A percentile compares a stretch with the other conserved stretches of the same genome.
Conservation (phyloP, 2,329 filamentous ascomycete genomes). For the Fusarium secorum region DNA sequence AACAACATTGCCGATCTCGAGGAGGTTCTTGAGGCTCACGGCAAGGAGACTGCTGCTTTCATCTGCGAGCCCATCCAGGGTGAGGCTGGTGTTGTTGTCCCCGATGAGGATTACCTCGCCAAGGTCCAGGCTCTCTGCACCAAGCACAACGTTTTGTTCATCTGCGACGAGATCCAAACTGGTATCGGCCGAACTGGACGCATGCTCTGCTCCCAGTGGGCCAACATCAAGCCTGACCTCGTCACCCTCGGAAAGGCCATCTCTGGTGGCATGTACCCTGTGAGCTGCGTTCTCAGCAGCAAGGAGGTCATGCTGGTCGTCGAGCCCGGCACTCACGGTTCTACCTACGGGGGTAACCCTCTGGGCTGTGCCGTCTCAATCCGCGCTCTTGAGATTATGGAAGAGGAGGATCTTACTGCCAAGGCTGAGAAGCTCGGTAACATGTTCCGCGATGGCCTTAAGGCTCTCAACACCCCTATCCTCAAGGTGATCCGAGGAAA, state of each 20-base stretch:
- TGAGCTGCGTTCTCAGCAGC: conserved; percentile 86
- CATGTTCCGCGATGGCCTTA: conserved; percentile 81
- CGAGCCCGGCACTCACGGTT: conserved; percentile 95
- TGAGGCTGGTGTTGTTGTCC: conserved; percentile 95
- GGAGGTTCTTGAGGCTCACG: conserved; percentile 31
- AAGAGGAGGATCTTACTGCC: conserved; percentile 88
- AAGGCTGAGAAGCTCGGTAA: conserved; percentile 83
- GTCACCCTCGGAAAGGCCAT: conserved; percentile 97
- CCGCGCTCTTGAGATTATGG: conserved; percentile 89
- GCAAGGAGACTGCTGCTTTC: conserved; percentile 33
- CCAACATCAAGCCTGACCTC: conserved; percentile 92
- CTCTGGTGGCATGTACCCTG: conserved; percentile 98
- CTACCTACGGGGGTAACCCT: conserved; percentile 98
- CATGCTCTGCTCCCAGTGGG: conserved; percentile 94
- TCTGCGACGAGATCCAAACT: conserved; percentile 98
- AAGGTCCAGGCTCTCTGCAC: conserved; percentile 86
- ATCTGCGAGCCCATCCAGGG: conserved; percentile 62
- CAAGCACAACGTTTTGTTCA: conserved; percentile 93
- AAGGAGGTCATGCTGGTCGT: conserved; percentile 95
- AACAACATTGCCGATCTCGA: conserved; percentile 35
- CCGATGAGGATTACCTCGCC: conserved; percentile 78
- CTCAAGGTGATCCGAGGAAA: conserved; percentile 88
- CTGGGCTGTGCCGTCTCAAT: conserved; percentile 95
- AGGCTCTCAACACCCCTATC: conserved; percentile 78
- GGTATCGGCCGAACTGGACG: conserved; percentile 94